phyloP scores from a whole-genome alignment of 1,139 yeast genomes.

The Geotrichum restrictum region DNA sequence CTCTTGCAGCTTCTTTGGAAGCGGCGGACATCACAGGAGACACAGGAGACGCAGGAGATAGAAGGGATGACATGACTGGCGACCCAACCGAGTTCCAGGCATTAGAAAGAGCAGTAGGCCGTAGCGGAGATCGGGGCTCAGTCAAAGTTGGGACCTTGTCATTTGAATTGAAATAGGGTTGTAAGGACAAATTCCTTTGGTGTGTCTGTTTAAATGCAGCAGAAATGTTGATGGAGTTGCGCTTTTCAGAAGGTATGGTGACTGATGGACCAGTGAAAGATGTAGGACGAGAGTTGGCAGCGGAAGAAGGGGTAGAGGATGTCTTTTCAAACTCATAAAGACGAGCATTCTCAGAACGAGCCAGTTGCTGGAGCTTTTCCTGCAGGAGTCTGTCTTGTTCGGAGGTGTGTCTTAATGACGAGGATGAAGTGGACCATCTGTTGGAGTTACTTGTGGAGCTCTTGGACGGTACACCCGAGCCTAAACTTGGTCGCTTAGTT shows the following conservation, averaged over 20 bases:
- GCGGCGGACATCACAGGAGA: neutral
- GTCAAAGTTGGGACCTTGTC: slow-evolving; percentile 12
- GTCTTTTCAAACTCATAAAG: slow-evolving; percentile 18
- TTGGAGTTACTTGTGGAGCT: neutral
- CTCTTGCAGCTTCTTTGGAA: slow-evolving; percentile 8
- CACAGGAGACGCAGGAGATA: slow-evolving; percentile 2
- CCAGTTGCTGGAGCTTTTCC: slow-evolving; percentile 34
- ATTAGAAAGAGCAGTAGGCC: neutral
- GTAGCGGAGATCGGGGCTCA: neutral
- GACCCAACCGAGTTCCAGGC: neutral
- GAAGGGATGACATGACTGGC: slow-evolving; percentile 1
- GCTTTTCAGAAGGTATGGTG: neutral
- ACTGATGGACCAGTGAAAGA: slow-evolving; percentile 1
- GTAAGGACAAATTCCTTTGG: slow-evolving; percentile 18
- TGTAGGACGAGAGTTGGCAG: slow-evolving; percentile 5
- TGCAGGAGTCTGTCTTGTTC: slow-evolving; percentile 33
- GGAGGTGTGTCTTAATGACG: slow-evolving; percentile 5
- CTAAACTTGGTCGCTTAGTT: neutral
- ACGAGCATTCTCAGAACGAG: slow-evolving; percentile 36
- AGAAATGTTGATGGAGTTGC: slow-evolving; percentile 5
- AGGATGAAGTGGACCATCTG: slow-evolving; percentile 10
- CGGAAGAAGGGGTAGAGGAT: neutral
- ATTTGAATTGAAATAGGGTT: slow-evolving; percentile 20
- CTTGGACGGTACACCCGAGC: neutral
- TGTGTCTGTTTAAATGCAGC: slow-evolving; percentile 6